Base-by-base conservation (phyloP, 2,329 filamentous ascomycete species). In the Lachnellula suecica region DNA sequence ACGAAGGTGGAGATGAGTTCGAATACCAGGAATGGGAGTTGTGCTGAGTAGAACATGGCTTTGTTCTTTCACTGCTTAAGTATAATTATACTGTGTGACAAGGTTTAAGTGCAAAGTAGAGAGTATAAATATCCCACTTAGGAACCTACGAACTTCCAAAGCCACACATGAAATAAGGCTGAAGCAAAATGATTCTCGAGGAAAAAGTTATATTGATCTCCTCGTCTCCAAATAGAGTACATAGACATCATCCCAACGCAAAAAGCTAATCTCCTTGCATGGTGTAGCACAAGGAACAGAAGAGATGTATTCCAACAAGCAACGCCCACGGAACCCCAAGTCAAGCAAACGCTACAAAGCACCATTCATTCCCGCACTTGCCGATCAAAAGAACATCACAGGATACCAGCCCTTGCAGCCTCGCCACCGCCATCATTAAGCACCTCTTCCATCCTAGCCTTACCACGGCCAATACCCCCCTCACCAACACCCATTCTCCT, bases 401-500 rank as follows among this genome's bases (percentile, higher is more conserved):
- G 65, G 44, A 66, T 61, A 58, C 81, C 81, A n/a, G 82, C 82
- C 51, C 82, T 69, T 0, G 82, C 82, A 19, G 77, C 79, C 68
- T 85, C 82, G 38, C 81, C 81, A 4, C 74, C 82, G 6, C 79
- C 79, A 43, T 82, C 79, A 54, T 77, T 72, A 2, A 85, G 64
- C 1, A 85, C 66, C 20, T 78, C 75, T 59, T 85, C 80, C 58
- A 79, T 73, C 61, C 74, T 77, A 63, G 78, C 87, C 65, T 84
- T 86, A 10, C 82, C 82, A 69, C 78, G 79, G 20, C 81, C 82
- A 38, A 83, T 71, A 4, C 78, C 76, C 10, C 89, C 88, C 70
- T 96, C 91, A 11, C 93, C 93, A 9, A 99, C 93, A 11, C 94
- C 93, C 94, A 99, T 99, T 51, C 94, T 79, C 56, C 89, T 83